These are phyloP conservation scores for Rutstroemia sp. DNA, from an alignment of 2,329 filamentous ascomycete genomes.

Conservation along the genomic window DNA sequence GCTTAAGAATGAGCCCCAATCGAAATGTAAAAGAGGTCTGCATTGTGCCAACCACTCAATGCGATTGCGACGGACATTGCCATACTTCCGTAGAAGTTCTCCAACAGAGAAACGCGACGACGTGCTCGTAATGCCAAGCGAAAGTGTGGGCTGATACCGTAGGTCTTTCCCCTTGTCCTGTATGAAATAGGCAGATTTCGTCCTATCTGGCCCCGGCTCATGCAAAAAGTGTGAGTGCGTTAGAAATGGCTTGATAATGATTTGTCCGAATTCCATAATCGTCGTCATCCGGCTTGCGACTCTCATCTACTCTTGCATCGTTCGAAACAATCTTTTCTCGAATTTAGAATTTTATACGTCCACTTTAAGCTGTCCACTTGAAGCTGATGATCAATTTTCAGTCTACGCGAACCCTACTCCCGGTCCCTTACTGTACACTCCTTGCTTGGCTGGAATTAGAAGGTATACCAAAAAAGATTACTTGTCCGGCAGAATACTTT, in stretches of 20 bases:
- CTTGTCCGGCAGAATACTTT: background rate
- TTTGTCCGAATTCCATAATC: background rate
- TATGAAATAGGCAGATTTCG: no score
- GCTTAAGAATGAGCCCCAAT: no score
- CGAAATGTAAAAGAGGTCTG: no score
- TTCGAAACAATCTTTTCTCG: background rate
- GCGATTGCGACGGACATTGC: no score
- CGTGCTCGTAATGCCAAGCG: background rate
- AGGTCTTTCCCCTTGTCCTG: background rate
- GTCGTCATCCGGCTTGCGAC: background rate
- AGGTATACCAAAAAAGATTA: background rate
- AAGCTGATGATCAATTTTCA: background rate
- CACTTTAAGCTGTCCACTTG: slow-evolving; percentile 4
- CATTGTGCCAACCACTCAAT: no score
- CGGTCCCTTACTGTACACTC: background rate
- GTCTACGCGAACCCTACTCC: background rate
- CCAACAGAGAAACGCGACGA: no score
- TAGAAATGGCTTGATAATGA: background rate
- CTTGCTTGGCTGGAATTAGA: slow-evolving; percentile 10
- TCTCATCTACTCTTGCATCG: background rate
- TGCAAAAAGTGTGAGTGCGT: background rate
- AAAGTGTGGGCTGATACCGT: background rate
- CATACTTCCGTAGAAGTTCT: no score
- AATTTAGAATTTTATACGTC: background rate
- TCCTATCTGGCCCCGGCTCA: background rate